Conservation (phyloP, 192 early-diverging fungal genomes). For the Lobulomyces angularis region DNA sequence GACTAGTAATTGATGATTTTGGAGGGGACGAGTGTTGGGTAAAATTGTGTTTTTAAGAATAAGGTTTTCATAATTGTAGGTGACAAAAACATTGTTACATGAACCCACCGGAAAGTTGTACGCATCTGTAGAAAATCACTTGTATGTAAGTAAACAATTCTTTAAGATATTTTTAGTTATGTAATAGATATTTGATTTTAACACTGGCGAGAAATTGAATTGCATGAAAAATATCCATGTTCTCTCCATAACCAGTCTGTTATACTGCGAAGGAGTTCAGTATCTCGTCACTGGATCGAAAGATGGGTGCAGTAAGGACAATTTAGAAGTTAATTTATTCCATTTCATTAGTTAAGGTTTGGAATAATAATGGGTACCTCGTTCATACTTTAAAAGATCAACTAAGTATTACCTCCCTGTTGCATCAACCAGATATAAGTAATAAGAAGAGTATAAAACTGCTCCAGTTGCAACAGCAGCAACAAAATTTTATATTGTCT, state of each 20-base stretch:
- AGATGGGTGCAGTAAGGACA: conserved; percentile 27
- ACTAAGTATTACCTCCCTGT: conserved; percentile 30
- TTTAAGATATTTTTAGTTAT: background rate
- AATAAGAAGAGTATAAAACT: conserved; percentile 9
- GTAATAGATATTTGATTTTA: conserved; percentile 41
- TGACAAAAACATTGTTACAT: conserved; percentile 16
- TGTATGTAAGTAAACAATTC: conserved; percentile 18
- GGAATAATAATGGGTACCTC: conserved; percentile 25
- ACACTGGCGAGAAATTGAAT: conserved; percentile 23
- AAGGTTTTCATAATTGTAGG: no score
- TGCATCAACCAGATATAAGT: conserved; percentile 7
- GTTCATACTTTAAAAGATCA: conserved; percentile 27
- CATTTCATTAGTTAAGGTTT: conserved; percentile 46
- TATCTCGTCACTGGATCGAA: conserved; percentile 36
- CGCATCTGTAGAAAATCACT: conserved; percentile 26
- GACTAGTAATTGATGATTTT: conserved; percentile 29
- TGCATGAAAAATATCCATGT: conserved; percentile 23
- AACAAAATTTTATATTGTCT: conserved; percentile 26
- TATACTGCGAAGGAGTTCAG: conserved; percentile 19
- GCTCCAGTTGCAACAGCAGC: no score
- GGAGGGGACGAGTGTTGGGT: conserved; percentile 30
- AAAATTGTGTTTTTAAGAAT: no score
- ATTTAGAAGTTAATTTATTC: background rate
- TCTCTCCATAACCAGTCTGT: conserved; percentile 30
- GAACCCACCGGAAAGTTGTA: conserved; percentile 13